These are phyloP conservation scores for Botryotinia convoluta DNA, from an alignment of 2,329 filamentous ascomycete species.

Conservation along the genomic window DNA sequence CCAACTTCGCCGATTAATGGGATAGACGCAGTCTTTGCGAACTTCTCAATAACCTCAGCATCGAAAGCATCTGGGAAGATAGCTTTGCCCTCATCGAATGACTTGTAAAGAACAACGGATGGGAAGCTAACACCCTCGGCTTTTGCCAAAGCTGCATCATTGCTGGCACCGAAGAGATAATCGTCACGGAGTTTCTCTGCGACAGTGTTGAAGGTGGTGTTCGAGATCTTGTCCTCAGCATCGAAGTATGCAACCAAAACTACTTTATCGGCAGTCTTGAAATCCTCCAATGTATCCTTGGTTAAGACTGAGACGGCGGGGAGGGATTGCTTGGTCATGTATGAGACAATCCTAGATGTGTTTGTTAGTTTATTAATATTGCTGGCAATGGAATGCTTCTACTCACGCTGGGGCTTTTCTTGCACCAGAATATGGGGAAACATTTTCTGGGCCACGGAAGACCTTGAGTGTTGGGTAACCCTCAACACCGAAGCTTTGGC, in stretches of 20 bases:
- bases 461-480: conserved; percentile 99
- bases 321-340: conserved; percentile 98
- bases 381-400: not conserved
- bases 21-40: conserved; percentile 80
- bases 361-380: conserved; percentile 20
- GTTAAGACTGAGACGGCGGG: conserved; percentile 84
- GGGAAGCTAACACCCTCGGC: conserved; percentile 86
- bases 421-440: conserved; percentile 81
- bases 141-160: conserved; percentile 80
- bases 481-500: conserved; percentile 85
- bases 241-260: conserved; percentile 88
- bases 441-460: conserved; percentile 85
- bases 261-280: conserved; percentile 98
- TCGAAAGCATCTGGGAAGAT: conserved; percentile 80
- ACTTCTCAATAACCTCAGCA: conserved; percentile 73
- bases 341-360: conserved; percentile 60
- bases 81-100: conserved; percentile 94
- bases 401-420: conserved; percentile 77
- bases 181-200: conserved; percentile 79
- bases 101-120: conserved; percentile 91
- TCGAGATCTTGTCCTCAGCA: conserved; percentile 76
- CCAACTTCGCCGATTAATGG: conserved; percentile 94
- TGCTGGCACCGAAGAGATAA: conserved; percentile 88
- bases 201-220: conserved; percentile 71
- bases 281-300: conserved; percentile 82